A percentile compares a stretch with the other conserved stretches of the same genome.
Conservation (phyloP, 1,284 basidiomycete genomes). For the Sutorius eximius region DNA sequence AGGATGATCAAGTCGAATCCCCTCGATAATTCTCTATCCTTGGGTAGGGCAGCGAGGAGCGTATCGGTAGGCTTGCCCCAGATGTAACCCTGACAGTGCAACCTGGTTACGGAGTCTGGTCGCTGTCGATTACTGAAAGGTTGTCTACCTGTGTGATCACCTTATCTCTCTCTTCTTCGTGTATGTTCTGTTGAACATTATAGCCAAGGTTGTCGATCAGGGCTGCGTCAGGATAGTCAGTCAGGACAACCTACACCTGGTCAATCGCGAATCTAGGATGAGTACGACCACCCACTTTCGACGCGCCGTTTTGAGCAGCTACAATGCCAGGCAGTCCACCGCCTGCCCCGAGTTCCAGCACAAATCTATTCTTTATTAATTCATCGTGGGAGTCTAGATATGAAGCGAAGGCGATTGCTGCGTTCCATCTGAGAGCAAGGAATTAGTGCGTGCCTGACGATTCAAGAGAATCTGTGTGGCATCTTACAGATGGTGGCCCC, state of each 20-base stretch:
- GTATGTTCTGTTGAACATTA: slow-evolving; percentile 69
- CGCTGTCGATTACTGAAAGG: slow-evolving; percentile 8
- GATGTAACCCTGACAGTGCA: slow-evolving; percentile 68
- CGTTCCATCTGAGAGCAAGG: slow-evolving; percentile 71
- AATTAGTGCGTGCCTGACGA: not conserved
- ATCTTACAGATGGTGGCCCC: slow-evolving; percentile 85
- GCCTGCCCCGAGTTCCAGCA: slow-evolving; percentile 93
- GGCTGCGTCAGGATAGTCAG: slow-evolving; percentile 87
- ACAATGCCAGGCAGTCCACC: slow-evolving; percentile 86
- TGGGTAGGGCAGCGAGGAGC: slow-evolving; percentile 47
- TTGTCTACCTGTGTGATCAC: slow-evolving; percentile 63
- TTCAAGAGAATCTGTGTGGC: not conserved
- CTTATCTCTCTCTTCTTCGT: slow-evolving; percentile 25
- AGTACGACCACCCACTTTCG: slow-evolving; percentile 42
- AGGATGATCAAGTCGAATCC: slow-evolving; percentile 84
- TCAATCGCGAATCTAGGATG: not conserved
- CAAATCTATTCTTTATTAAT: slow-evolving; percentile 45
- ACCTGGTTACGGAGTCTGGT: not conserved
- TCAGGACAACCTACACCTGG: slow-evolving; percentile 65
- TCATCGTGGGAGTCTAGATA: slow-evolving; percentile 64
- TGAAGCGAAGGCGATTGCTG: slow-evolving; percentile 71
- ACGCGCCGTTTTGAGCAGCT: slow-evolving; percentile 66
- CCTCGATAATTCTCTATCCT: slow-evolving; percentile 17
- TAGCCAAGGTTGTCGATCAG: slow-evolving; percentile 78
- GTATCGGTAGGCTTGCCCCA: slow-evolving; percentile 77